Conservation (phyloP, 164 flowering plant genomes). For the Sedum album region DNA sequence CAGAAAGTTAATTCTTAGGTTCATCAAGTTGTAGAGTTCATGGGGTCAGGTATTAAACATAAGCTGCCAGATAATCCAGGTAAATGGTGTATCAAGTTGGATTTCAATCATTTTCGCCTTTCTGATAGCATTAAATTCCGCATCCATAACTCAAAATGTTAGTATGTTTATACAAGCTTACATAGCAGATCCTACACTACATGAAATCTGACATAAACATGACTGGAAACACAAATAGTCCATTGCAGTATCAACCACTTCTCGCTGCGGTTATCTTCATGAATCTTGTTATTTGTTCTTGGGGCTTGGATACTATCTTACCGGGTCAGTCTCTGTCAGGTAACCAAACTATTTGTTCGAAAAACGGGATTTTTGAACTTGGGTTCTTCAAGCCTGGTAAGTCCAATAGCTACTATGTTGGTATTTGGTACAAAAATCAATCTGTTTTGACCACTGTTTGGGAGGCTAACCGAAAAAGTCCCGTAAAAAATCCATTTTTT, state of each 20-base stretch:
- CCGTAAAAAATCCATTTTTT: slow-evolving; percentile 9
- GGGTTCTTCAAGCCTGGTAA: slow-evolving; percentile 26
- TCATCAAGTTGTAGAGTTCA: neutral
- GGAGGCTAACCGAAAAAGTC: slow-evolving; percentile 21
- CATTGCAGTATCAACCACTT: neutral
- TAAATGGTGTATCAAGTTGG: neutral
- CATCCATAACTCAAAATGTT: neutral
- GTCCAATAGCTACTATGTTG: slow-evolving; percentile 17
- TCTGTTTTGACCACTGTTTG: slow-evolving; percentile 14
- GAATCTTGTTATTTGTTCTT: neutral
- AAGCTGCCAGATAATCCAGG: neutral
- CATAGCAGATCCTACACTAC: neutral
- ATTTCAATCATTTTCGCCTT: neutral
- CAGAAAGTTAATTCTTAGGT: too few species aligned
- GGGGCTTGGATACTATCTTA: slow-evolving; percentile 11
- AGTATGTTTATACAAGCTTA: neutral
- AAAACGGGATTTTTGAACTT: slow-evolving; percentile 17
- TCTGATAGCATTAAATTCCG: neutral
- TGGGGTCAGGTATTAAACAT: neutral
- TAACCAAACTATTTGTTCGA: slow-evolving; percentile 14
- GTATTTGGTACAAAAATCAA: slow-evolving; percentile 18
- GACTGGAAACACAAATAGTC: neutral
- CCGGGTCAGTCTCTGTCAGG: slow-evolving; percentile 14
- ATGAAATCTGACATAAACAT: neutral
- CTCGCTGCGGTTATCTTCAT: neutral